These are phyloP conservation scores for Schoenoplectus tabernaemontani DNA, from an alignment of 202 grass and related monocot species.

Conservation along the genomic window DNA sequence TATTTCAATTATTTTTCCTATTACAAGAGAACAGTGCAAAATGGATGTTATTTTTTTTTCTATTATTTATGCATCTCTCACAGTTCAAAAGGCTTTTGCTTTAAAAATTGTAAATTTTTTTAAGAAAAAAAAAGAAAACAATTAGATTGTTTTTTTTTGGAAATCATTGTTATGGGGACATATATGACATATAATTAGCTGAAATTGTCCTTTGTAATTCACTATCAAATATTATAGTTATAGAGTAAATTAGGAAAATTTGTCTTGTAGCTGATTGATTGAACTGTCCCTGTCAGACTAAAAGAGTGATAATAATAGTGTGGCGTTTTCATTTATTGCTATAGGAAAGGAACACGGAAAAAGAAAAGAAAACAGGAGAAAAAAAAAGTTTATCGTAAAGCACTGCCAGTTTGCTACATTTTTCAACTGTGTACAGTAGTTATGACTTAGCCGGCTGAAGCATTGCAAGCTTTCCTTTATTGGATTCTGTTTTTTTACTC, in stretches of 20 bases:
- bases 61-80: not conserved
- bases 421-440: constrained; percentile 6
- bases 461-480: not conserved
- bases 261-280: not conserved
- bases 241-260: not conserved
- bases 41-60: not conserved
- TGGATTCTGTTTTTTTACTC: not conserved
- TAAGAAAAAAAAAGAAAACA: not conserved
- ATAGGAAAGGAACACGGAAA: not conserved
- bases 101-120: not conserved
- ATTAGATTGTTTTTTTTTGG: too few species aligned
- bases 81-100: not conserved
- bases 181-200: not conserved
- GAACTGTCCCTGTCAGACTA: not conserved
- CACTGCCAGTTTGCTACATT: constrained; percentile 7
- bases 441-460: not conserved
- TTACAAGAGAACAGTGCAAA: too few species aligned
- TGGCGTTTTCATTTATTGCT: not conserved
- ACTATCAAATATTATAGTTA: not conserved
- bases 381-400: not conserved
- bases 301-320: not conserved
- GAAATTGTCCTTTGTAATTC: not conserved
- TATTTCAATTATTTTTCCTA: too few species aligned
- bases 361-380: not conserved
- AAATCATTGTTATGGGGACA: too few species aligned